These are phyloP conservation scores for Rhodotorula sp. DNA, from an alignment of 1,284 basidiomycete species.

Conservation along the genomic window DNA sequence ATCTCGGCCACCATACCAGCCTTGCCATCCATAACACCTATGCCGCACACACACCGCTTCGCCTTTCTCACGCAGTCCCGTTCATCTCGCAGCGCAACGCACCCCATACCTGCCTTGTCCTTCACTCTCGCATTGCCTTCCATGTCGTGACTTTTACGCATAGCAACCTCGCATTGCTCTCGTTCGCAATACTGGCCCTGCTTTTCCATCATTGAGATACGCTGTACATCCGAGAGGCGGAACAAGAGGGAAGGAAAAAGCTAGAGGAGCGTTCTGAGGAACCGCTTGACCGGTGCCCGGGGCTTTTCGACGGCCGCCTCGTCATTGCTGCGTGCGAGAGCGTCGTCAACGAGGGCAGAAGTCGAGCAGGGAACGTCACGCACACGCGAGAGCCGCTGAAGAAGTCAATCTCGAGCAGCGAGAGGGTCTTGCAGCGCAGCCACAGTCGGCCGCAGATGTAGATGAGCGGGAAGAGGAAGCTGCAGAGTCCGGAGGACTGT, in stretches of 20 bases:
- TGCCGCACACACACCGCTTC: too few species aligned
- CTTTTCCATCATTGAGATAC: too few species aligned
- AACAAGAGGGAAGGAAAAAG: not conserved
- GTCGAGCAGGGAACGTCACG: not conserved
- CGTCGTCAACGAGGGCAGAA: not conserved
- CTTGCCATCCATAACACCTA: too few species aligned
- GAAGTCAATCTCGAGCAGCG: slow-evolving; percentile 15
- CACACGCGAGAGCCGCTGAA: slow-evolving; percentile 16
- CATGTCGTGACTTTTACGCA: too few species aligned
- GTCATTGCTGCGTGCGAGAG: slow-evolving; percentile 13
- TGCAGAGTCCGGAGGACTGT: not conserved
- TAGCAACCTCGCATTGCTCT: too few species aligned
- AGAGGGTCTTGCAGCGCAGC: not conserved
- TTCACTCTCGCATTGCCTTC: too few species aligned
- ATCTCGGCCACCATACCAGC: too few species aligned
- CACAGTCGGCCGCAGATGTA: slow-evolving; percentile 8
- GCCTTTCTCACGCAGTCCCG: too few species aligned
- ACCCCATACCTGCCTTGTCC: too few species aligned
- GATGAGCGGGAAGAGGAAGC: slow-evolving; percentile 9
- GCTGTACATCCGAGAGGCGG: not conserved
- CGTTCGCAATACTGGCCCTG: too few species aligned
- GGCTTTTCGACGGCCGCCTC: slow-evolving; percentile 2
- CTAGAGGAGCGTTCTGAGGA: not conserved
- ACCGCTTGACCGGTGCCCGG: not conserved
- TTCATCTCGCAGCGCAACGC: too few species aligned